Conservation (phyloP, 148 eudicot genomes). For the Vaccinium macrocarpon region DNA sequence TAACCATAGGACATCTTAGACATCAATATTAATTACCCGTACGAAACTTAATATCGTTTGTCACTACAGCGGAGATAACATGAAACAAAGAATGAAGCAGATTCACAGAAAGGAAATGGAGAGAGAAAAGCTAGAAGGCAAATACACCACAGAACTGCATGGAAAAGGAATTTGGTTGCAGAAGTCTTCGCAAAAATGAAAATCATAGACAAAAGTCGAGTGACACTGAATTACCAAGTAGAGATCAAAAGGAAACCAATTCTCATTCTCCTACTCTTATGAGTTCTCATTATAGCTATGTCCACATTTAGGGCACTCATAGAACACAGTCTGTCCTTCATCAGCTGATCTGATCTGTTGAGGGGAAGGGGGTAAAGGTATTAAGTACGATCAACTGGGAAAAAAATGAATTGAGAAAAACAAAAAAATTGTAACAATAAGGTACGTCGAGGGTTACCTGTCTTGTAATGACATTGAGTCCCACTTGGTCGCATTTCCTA, state of each 20-base stretch:
- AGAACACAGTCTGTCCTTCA: constrained; percentile 54
- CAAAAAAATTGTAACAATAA: neutral
- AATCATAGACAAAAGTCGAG: neutral
- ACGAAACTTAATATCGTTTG: too few species aligned
- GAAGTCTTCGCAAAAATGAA: neutral
- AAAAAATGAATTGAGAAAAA: neutral
- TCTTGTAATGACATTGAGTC: constrained; percentile 33
- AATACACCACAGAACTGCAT: neutral
- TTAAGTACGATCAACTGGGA: neutral
- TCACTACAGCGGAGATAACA: neutral
- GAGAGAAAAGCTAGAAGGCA: neutral
- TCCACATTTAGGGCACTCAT: constrained; percentile 43
- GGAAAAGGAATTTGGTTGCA: neutral
- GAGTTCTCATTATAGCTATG: constrained; percentile 37
- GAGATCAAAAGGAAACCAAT: neutral
- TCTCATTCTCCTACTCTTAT: constrained; percentile 13
- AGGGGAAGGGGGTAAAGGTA: neutral
- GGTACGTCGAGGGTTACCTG: constrained; percentile 27
- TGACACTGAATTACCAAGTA: neutral
- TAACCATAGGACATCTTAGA: neutral
- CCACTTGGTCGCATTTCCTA: constrained; percentile 32
- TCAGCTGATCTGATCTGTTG: constrained; percentile 50
- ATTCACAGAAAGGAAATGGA: neutral
- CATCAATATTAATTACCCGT: neutral
- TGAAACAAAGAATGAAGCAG: neutral